A percentile compares a stretch with the other conserved stretches of the same genome.
phyloP scores from a whole-genome alignment of 805 yeast species.

The Cyberlindnera misumaiensis region DNA sequence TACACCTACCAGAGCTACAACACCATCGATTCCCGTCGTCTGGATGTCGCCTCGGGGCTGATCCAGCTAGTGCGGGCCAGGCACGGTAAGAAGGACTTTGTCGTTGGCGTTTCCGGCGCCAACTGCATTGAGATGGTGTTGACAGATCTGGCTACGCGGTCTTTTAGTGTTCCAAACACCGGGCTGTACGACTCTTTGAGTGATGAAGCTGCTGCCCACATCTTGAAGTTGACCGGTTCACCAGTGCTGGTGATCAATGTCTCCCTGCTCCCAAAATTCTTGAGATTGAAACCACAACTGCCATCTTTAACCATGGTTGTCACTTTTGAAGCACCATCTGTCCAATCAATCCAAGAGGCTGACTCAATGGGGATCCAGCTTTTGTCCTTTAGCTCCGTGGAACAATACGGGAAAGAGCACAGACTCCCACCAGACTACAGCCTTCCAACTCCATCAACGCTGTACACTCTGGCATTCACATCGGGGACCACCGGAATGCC shows the following conservation, averaged over 20 bases:
- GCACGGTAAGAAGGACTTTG: constrained; percentile 26
- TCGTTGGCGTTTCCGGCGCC: constrained; percentile 40
- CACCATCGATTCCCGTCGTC: constrained; percentile 30
- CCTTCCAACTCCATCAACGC: constrained; percentile 32
- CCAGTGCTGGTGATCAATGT: constrained; percentile 46
- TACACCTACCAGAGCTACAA: constrained; percentile 37
- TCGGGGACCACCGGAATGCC: constrained; percentile 63
- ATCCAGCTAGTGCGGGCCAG: constrained; percentile 22
- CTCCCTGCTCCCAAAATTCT: constrained; percentile 35
- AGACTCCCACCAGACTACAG: constrained; percentile 25
- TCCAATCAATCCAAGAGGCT: constrained; percentile 10
- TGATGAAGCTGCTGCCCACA: constrained; percentile 44
- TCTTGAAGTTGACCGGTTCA: constrained; percentile 41
- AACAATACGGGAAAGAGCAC: constrained; percentile 28
- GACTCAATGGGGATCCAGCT: constrained; percentile 27
- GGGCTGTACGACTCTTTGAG: constrained; percentile 39
- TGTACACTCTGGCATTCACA: constrained; percentile 50
- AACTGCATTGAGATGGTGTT: constrained; percentile 53
- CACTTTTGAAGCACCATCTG: constrained; percentile 36
- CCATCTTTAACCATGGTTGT: constrained; percentile 34
- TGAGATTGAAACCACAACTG: constrained; percentile 31
- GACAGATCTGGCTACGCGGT: constrained; percentile 49
- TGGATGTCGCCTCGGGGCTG: constrained; percentile 41
- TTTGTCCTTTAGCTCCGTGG: constrained; percentile 27
- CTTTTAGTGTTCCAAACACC: constrained; percentile 39